phyloP scores from a whole-genome alignment of 1,284 basidiomycete species.

The Cryptococcus sp. region DNA sequence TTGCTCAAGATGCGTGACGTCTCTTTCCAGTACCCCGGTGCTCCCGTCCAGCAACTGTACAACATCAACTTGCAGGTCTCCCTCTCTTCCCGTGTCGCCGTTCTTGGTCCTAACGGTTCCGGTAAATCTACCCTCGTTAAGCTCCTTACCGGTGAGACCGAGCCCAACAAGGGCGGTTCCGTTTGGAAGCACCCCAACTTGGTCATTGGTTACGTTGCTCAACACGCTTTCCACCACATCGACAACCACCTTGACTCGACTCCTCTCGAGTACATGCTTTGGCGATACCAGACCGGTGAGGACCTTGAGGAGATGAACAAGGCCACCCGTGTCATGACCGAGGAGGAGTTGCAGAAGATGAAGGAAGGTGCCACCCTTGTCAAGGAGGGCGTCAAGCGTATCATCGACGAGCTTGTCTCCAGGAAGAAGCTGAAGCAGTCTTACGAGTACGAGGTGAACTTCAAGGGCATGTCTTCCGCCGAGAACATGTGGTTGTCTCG shows the following conservation, averaged over 20 bases:
- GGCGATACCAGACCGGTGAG: constrained; percentile 99
- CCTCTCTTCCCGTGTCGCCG: constrained; percentile 92
- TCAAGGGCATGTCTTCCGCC: constrained; percentile 87
- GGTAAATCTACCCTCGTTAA: constrained; percentile 99
- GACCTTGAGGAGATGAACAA: constrained; percentile 95
- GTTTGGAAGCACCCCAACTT: constrained; percentile 99
- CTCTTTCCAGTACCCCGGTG: constrained; percentile 91
- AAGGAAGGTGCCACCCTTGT: constrained; percentile 85
- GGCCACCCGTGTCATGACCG: constrained; percentile 81
- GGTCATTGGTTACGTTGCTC: constrained; percentile 97
- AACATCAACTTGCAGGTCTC: constrained; percentile 96
- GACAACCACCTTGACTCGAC: constrained; percentile 98
- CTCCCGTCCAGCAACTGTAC: constrained; percentile 83
- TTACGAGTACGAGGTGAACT: constrained; percentile 94
- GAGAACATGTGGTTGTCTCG: constrained; percentile 97
- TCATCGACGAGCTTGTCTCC: constrained; percentile 85
- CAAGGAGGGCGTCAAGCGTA: constrained; percentile 89
- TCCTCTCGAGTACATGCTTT: constrained; percentile 96
- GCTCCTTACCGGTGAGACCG: constrained; percentile 95
- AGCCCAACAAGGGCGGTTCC: constrained; percentile 93
- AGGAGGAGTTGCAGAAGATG: constrained; percentile 93
- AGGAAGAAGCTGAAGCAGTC: constrained; percentile 99
- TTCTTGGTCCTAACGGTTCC: constrained; percentile 96
- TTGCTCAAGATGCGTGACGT: constrained; percentile 97
- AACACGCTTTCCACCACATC: constrained; percentile 99